A percentile compares a stretch with the other conserved stretches of the same genome.
These are phyloP conservation scores for Lactarius trivialis DNA, from an alignment of 768 basidiomycete species.

Conservation along the genomic window DNA sequence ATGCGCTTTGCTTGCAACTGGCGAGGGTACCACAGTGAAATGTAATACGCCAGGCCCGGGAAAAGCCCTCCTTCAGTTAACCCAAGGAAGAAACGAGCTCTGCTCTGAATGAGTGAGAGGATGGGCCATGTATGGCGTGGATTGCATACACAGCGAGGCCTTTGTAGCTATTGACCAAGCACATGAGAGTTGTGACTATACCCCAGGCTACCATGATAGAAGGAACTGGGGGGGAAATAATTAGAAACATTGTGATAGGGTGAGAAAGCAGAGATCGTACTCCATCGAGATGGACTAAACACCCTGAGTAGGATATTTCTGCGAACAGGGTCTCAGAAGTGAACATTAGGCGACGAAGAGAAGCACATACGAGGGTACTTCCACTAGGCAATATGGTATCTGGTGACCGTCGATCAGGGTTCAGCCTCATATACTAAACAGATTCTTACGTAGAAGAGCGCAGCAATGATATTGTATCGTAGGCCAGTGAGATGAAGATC, in stretches of 20 bases:
- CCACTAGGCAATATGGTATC: slow-evolving; percentile 35
- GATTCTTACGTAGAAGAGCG: slow-evolving; percentile 34
- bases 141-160: slow-evolving; percentile 30
- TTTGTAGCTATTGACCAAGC: slow-evolving; percentile 32
- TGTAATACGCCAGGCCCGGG: slow-evolving; percentile 38
- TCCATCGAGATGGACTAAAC: slow-evolving; percentile 33
- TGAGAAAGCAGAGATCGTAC: slow-evolving; percentile 23
- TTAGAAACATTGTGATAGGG: not conserved
- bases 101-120: slow-evolving; percentile 17
- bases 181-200: slow-evolving; percentile 36
- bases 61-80: slow-evolving; percentile 40
- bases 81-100: no score
- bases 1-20: slow-evolving; percentile 51
- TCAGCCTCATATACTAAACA: not conserved
- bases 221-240: slow-evolving; percentile 31
- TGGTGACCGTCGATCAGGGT: slow-evolving; percentile 11
- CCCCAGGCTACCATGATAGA: slow-evolving; percentile 37
- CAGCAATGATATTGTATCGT: slow-evolving; percentile 34
- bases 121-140: not conserved
- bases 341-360: not conserved
- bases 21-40: slow-evolving; percentile 56
- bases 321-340: not conserved
- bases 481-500: slow-evolving; percentile 33
- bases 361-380: slow-evolving; percentile 34
- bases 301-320: slow-evolving; percentile 37